A percentile compares a stretch with the other conserved stretches of the same genome.
Conservation (phyloP, 73 alveolate genomes). For the Tetrahymena elliotti region DNA sequence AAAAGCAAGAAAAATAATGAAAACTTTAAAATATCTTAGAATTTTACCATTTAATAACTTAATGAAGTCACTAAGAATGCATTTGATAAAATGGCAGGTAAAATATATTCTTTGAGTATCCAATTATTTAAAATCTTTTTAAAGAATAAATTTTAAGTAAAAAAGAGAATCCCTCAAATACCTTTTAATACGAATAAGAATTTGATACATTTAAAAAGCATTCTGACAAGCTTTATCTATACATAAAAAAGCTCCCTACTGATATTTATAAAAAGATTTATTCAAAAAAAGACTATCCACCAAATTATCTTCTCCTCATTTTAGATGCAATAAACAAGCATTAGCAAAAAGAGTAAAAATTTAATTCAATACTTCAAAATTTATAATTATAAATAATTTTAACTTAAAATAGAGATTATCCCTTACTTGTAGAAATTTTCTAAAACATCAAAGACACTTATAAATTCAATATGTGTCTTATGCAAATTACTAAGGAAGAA, state of each 20-base stretch:
- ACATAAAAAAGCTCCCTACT: background rate
- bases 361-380: background rate
- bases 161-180: background rate
- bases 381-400: background rate
- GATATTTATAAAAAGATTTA: background rate
- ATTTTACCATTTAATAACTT: background rate
- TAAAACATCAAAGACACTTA: background rate
- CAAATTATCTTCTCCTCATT: background rate
- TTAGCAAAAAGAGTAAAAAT: background rate
- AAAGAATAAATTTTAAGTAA: background rate
- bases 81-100: background rate
- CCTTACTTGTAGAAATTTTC: background rate
- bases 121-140: background rate
- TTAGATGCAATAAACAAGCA: background rate
- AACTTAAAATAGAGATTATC: background rate
- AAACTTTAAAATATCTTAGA: background rate
- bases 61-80: background rate
- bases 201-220: background rate
- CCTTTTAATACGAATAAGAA: background rate
- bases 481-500: background rate
- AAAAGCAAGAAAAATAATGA: background rate
- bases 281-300: background rate
- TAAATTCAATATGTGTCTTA: background rate
- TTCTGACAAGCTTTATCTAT: background rate
- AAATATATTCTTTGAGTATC: background rate